A percentile compares a stretch with the other conserved stretches of the same genome.
Evolutionary conservation across 164 flowering plant species (phyloP).

Genomic region (Dillenia turbinata): DNA sequence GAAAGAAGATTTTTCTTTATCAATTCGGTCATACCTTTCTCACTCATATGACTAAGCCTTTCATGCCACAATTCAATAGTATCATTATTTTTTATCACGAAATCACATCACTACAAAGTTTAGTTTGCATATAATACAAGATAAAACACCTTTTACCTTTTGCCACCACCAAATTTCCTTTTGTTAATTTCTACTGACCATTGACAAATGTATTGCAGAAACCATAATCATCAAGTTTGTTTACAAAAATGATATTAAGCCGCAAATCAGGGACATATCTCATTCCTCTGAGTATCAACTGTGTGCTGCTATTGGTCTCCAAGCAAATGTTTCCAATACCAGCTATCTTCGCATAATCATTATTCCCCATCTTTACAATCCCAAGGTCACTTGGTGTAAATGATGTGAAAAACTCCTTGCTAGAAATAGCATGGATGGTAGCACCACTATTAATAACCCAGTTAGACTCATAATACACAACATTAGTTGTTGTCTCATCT

Average conservation of each 20-base stretch:
- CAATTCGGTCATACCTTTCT: background rate
- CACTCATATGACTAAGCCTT: background rate
- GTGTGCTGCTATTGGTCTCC: background rate
- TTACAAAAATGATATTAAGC: too few relatives aligned
- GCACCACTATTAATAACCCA: background rate
- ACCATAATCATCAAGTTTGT: background rate
- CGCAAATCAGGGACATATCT: too few relatives aligned
- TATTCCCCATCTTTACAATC: too few relatives aligned
- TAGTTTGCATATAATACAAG: background rate
- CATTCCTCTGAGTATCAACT: background rate
- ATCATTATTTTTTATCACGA: background rate
- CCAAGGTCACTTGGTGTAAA: too few relatives aligned
- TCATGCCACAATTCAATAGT: background rate
- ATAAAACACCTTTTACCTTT: background rate
- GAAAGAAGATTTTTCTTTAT: background rate
- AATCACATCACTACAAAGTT: background rate
- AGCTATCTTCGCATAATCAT: background rate
- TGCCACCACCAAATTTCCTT: background rate
- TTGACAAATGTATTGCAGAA: background rate
- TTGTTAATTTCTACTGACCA: background rate
- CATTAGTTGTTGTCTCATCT: background rate
- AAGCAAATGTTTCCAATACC: background rate
- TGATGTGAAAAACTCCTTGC: too few relatives aligned
- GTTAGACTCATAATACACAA: background rate
- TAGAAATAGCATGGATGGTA: too few relatives aligned